Evolutionary conservation across 225 moss, liverwort and hornwort species (phyloP).

Genomic region (Pseudoscleropodium purum): DNA sequence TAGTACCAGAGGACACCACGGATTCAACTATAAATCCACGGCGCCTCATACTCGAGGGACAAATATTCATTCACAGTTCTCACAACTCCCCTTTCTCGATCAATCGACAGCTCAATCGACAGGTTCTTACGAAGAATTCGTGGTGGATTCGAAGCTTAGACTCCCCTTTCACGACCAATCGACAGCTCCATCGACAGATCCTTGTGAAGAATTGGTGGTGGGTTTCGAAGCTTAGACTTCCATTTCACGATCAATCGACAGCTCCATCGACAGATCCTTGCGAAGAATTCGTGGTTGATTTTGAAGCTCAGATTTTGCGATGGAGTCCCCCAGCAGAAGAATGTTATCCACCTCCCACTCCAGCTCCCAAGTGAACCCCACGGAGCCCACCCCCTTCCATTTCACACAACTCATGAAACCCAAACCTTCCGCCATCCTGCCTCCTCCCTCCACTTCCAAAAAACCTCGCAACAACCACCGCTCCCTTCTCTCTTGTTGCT

Average conservation of each 20-base stretch:
- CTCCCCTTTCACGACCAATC: neutral
- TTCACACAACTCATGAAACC: neutral
- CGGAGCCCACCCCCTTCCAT: conserved; percentile 5
- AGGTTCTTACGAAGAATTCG: neutral
- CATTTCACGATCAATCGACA: neutral
- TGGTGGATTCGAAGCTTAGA: too few relatives aligned
- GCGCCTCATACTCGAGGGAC: neutral
- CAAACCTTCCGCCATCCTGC: neutral
- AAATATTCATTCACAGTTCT: neutral
- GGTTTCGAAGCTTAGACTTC: too few relatives aligned
- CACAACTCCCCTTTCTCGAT: too few relatives aligned
- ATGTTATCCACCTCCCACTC: neutral
- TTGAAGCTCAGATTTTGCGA: neutral
- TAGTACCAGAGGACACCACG: neutral
- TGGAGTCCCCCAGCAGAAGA: neutral
- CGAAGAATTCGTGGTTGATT: neutral
- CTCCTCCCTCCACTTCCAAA: neutral
- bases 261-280: neutral
- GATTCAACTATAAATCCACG: neutral
- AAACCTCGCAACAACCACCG: neutral
- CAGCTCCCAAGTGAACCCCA: neutral
- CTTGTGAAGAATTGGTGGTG: neutral
- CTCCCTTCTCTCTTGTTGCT: neutral
- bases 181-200: neutral
- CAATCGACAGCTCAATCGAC: neutral